phyloP scores from a whole-genome alignment of 2,329 filamentous ascomycete genomes.

The Cercospora berteroae region DNA sequence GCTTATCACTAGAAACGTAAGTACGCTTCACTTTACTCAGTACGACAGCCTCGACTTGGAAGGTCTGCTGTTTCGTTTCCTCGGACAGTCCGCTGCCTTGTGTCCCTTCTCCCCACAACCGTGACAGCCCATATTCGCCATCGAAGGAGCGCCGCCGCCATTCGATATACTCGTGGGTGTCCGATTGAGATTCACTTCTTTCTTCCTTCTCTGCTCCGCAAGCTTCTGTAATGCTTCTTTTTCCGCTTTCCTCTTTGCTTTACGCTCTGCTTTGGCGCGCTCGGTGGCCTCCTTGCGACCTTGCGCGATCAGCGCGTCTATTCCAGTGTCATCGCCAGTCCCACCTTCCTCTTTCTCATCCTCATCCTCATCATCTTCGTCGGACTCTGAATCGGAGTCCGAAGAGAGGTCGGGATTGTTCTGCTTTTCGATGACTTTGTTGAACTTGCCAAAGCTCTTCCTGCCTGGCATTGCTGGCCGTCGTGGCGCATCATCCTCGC shows the following conservation, averaged over 20 bases:
- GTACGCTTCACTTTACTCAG: not conserved
- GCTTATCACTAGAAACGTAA: not conserved
- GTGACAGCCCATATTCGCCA: constrained; percentile 53
- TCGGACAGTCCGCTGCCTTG: constrained; percentile 57
- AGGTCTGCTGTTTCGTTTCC: constrained; percentile 15
- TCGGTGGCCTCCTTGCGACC: constrained; percentile 47
- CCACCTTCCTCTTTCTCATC: constrained; percentile 39
- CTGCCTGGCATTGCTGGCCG: constrained; percentile 40
- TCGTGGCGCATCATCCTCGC: constrained; percentile 37
- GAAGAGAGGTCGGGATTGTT: constrained; percentile 38
- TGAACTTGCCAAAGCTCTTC: constrained; percentile 53
- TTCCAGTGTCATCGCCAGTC: constrained; percentile 44
- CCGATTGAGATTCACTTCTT: constrained; percentile 66
- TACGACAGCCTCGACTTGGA: constrained; percentile 18
- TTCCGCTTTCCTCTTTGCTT: constrained; percentile 51
- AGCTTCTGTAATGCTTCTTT: constrained; percentile 52
- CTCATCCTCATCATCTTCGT: constrained; percentile 38
- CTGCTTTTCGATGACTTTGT: constrained; percentile 43
- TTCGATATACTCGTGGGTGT: constrained; percentile 51
- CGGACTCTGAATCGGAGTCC: constrained; percentile 37
- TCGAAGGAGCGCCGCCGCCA: constrained; percentile 30
- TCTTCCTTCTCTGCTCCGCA: constrained; percentile 61
- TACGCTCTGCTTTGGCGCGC: constrained; percentile 44
- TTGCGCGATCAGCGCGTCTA: constrained; percentile 47
- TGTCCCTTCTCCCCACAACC: constrained; percentile 63